Evolutionary conservation across 345 rosid species (phyloP).

Genomic region (Pugionium dolabratum): DNA sequence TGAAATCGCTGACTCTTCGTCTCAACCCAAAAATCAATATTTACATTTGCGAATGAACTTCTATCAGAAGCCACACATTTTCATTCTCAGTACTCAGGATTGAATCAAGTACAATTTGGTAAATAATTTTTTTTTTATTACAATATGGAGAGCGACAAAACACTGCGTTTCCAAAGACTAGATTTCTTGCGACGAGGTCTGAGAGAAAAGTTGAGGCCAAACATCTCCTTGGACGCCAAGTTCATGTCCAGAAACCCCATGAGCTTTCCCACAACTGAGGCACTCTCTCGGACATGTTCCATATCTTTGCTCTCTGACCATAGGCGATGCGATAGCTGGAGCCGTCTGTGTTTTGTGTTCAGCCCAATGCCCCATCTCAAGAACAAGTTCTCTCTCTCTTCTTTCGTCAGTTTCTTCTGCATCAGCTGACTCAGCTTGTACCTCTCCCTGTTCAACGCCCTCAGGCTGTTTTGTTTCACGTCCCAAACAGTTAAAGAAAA

Average conservation of each 20-base stretch:
- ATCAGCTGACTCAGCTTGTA: constrained; percentile 59
- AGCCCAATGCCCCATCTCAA: constrained; percentile 69
- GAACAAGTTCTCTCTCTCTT: constrained; percentile 67
- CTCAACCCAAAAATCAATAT: constrained; percentile 9
- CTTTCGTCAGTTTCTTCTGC: constrained; percentile 56
- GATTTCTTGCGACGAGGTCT: constrained; percentile 38
- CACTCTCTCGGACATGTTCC: constrained; percentile 72
- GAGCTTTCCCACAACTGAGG: constrained; percentile 66
- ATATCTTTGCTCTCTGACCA: constrained; percentile 66
- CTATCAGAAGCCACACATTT: constrained; percentile 27
- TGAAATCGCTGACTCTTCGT: constrained; percentile 3
- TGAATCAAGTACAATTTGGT: background rate
- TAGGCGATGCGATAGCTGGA: constrained; percentile 56
- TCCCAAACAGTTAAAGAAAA: constrained; percentile 11
- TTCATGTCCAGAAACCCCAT: constrained; percentile 54
- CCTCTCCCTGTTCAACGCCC: constrained; percentile 66
- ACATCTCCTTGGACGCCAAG: constrained; percentile 51
- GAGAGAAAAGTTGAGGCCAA: constrained; percentile 49
- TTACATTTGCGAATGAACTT: constrained; percentile 4
- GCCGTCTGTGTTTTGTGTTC: constrained; percentile 61
- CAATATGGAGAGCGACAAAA: constrained; percentile 43
- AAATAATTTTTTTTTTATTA: background rate
- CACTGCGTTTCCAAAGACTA: constrained; percentile 44
- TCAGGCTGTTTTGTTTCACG: constrained; percentile 47
- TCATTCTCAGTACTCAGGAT: constrained; percentile 15